Evolutionary conservation across 1,139 yeast genomes (phyloP), one percentile per base, ranked within the genome.

Genomic region (Nakaseomyces bracarensis): DNA sequence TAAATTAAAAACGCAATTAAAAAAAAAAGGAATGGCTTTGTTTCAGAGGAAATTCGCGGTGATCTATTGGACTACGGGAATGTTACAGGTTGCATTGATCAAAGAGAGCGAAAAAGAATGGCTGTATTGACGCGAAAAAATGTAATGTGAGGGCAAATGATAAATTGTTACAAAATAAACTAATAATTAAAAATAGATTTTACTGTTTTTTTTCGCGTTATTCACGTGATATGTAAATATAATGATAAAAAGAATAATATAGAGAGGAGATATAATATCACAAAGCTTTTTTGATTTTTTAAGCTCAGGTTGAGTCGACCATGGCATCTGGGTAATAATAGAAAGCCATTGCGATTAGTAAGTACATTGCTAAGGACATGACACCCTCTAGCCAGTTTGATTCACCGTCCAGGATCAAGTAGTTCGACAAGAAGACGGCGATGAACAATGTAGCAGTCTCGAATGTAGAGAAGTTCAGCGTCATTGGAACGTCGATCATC

Each of bases 381-480:
- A 81, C 86, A 44, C 98, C 98, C 68, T 91, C 98, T 45, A 91
- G 74, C 96, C 96, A 91, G 64, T 91, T 91, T 50, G 91, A 79
- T 63, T 87, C 95, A 45, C 98, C 98, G 63, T 91, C 98, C 48
- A 82, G 71, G 49, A 91, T 80, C 53, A 89, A 75, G 64, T 85
- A 82, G 60, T 89, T 89, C 41, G 93, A 77, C 48, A 93, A 79
- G 61, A 87, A 82, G 50, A 91, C 94, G 20, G 95, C 77, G 31
- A 86, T 80, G 62, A 91, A 87, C 63, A 91, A 66, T 29, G 89
- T 84, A 1, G 93, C 89, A 1, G 97, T 87, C 67, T 91, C 98
- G 63, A 87, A 89, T 2, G 95, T 83, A 44, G 91, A 80, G 66
- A 93, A 91, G 64, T 82, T 83, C 52, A 93, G 70, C 14, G 93